A percentile compares a stretch with the other conserved stretches of the same genome.
Conservation (phyloP, 306 rosid genomes). For the Betula pendula region DNA sequence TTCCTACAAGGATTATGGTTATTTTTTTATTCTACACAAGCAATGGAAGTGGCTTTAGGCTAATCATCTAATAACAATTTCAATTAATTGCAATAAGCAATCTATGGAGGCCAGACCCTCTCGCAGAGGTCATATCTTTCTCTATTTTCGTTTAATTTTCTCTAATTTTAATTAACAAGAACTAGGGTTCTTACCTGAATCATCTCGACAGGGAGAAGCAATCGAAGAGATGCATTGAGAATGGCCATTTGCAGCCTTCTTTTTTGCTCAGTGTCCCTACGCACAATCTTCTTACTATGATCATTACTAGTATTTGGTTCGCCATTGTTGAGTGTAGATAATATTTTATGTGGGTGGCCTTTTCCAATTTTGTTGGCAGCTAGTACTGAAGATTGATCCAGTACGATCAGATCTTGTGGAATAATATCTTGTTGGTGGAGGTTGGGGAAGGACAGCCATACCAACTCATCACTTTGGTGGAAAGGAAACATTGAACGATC, state of each 20-base stretch:
- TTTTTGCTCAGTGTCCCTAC: conserved; percentile 48
- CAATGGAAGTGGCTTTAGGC: no score
- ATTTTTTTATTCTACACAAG: no score
- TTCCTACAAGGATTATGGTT: no score
- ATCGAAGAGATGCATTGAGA: conserved; percentile 40
- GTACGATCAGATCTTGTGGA: conserved; percentile 16
- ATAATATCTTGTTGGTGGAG: conserved; percentile 27
- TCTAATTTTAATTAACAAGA: no score
- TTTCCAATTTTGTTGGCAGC: conserved; percentile 5
- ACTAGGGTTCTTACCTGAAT: conserved; percentile 28
- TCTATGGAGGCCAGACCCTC: no score
- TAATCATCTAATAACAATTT: no score
- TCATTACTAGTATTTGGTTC: conserved; percentile 9
- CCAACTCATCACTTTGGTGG: conserved; percentile 20
- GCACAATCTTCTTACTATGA: conserved; percentile 29
- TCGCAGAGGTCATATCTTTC: no score
- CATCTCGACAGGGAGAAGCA: conserved; percentile 41
- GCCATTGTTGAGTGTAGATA: not conserved
- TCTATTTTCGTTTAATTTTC: no score
- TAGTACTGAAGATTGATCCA: conserved; percentile 10
- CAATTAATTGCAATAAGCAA: no score
- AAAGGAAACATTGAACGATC: conserved; percentile 9
- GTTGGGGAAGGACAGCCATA: conserved; percentile 4
- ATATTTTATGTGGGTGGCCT: not conserved
- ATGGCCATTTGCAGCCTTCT: conserved; percentile 44